Evolutionary conservation across 176 grass and related monocot species (phyloP).

Genomic region (Saccharum officinarum): DNA sequence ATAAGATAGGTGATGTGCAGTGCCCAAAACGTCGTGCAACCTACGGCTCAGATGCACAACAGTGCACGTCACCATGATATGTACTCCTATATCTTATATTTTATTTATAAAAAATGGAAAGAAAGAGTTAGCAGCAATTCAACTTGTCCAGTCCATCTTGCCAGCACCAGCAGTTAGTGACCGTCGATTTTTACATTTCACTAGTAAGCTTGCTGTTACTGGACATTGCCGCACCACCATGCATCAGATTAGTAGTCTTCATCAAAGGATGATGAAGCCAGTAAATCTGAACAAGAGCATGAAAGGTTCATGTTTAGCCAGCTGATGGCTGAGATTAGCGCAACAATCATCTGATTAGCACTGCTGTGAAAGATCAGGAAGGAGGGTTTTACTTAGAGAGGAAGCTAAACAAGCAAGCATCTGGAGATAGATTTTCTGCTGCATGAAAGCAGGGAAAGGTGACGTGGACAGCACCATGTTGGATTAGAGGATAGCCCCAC

Average conservation of each 20-base stretch:
- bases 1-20: conserved; percentile 37
- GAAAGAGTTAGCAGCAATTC: not conserved
- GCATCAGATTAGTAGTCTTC: not conserved
- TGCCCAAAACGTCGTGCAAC: conserved; percentile 32
- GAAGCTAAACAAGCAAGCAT: conserved; percentile 44
- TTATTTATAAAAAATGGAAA: not conserved
- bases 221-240: not conserved
- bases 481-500: conserved; percentile 18
- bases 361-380: not conserved
- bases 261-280: not conserved
- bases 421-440: conserved; percentile 31
- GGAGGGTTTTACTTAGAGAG: conserved; percentile 26
- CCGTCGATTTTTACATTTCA: not conserved
- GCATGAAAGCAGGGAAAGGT: conserved; percentile 30
- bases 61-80: conserved; percentile 29
- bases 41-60: conserved; percentile 32
- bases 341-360: not conserved
- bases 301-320: not conserved
- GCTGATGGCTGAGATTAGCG: not conserved
- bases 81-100: not conserved
- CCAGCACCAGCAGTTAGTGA: not conserved
- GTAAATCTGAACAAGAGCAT: not conserved
- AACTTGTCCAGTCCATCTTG: conserved; percentile 6
- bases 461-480: conserved; percentile 40
- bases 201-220: not conserved